These are phyloP conservation scores for Fomitopsis betulina DNA, from an alignment of 1,284 basidiomycete species.

Conservation along the genomic window DNA sequence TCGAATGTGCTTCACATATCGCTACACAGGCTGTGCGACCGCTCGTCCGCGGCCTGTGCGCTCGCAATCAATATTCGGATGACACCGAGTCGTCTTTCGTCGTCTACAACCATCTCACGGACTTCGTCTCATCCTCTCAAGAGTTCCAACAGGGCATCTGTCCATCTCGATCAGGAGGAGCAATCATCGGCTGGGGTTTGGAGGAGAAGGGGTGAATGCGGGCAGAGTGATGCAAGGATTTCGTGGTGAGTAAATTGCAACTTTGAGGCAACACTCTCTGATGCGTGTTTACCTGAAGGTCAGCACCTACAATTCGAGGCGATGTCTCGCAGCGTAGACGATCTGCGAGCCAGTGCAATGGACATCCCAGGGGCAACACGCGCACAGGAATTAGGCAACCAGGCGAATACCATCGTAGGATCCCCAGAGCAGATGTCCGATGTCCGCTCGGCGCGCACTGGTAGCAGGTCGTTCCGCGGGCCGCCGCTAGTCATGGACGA, in stretches of 20 bases:
- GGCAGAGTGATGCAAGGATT: too few relatives aligned
- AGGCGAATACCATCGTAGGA: not conserved
- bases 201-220: too few relatives aligned
- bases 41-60: too few relatives aligned
- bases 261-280: not conserved
- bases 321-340: not conserved
- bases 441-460: too few relatives aligned
- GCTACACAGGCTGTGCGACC: too few relatives aligned
- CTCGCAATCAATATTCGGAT: not conserved
- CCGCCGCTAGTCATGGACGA: not conserved
- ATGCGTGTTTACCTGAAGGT: not conserved
- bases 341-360: not conserved
- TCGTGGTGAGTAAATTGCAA: not conserved
- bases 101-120: not conserved
- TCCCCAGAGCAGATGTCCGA: not conserved
- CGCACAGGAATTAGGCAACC: not conserved
- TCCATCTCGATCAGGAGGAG: too few relatives aligned
- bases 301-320: not conserved
- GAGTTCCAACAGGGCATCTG: too few relatives aligned
- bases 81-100: not conserved
- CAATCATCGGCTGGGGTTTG: too few relatives aligned
- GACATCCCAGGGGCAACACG: not conserved
- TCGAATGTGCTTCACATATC: too few relatives aligned
- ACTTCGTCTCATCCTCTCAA: not conserved
- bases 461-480: not conserved